Evolutionary conservation across 176 grass and related monocot genomes (phyloP), one percentile per base, ranked within the genome.

Genomic region (Carex pumila): DNA sequence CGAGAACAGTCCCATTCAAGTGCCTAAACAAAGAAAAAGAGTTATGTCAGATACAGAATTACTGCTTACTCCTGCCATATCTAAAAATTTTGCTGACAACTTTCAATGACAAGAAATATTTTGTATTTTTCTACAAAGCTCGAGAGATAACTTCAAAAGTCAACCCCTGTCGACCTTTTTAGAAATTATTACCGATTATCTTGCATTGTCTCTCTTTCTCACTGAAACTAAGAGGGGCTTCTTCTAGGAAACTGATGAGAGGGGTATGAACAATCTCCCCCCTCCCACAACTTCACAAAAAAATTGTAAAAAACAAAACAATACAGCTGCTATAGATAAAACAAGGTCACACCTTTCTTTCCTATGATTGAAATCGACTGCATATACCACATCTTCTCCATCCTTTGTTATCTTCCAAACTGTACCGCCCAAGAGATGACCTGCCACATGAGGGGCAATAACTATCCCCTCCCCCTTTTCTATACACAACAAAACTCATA

Each of bases 351-450:
- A 94, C 94, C 82, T 85, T 76, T 94, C 91, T 90, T 94, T 94
- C 62, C 91, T 91, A 88, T 98, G 95, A 89, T 98, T 98, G 58
- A 94, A 98, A 29, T 98, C 95, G 77, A 98, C 91, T 39, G 90
- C 95, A 71, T 98, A 98, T 43, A 98, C 58, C 0, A 98, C 89
- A 79, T 98, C 92, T 60, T 98, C 92, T 22, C 95, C 95, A 90
- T 98, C 95, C 86, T 98, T 94, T 52, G 95, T 98, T 84, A 98
- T 98, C 89, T 94, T 98, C 95, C 95, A 98, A 71, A 98, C 79
- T 3, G 95, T 94, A 54, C 95, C 91, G 0, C 95, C 95, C 90
- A 94, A 89, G 88, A 93, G 92, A 94, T 98, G 95, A 32, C 95
- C 95, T 57, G 92, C 88, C 61, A 94, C 95, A 82, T 94, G 91